Conservation (phyloP, 1,139 yeast genomes). For the Meyerozyma athensensis region DNA sequence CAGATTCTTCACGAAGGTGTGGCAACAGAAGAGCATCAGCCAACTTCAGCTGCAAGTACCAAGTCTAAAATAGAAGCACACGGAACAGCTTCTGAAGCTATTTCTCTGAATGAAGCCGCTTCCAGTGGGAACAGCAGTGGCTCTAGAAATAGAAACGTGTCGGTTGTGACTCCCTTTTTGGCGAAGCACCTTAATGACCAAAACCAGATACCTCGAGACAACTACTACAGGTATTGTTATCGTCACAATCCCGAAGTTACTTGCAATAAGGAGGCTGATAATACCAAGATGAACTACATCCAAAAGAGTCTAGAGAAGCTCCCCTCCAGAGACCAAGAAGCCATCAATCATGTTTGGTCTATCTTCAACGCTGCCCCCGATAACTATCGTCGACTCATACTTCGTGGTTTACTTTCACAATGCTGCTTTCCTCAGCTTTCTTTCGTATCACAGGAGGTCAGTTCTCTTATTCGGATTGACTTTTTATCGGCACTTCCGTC, state of each 20-base stretch:
- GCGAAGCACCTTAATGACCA: conserved; percentile 43
- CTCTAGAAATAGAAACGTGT: conserved; percentile 12
- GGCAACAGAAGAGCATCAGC: neutral
- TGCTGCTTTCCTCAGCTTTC: conserved; percentile 95
- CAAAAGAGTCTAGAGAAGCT: conserved; percentile 55
- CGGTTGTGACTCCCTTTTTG: conserved; percentile 44
- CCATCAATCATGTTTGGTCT: conserved; percentile 74
- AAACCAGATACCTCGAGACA: conserved; percentile 40
- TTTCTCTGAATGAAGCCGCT: neutral
- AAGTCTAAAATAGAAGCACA: neutral
- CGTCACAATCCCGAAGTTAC: conserved; percentile 85
- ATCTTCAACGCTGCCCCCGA: conserved; percentile 69
- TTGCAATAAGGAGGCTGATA: conserved; percentile 70
- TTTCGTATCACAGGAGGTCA: conserved; percentile 73
- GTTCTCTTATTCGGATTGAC: conserved; percentile 78
- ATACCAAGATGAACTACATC: conserved; percentile 56
- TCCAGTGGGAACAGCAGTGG: neutral
- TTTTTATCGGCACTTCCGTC: conserved; percentile 80
- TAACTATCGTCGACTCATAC: conserved; percentile 64
- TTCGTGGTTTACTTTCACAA: conserved; percentile 80
- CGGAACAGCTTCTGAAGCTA: neutral
- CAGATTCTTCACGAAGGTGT: neutral
- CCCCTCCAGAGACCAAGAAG: conserved; percentile 61
- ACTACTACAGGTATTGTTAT: conserved; percentile 70
- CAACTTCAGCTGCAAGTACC: neutral